A percentile compares a stretch with the other conserved stretches of the same genome.
These are phyloP conservation scores for Phytopythium delawarense DNA, from an alignment of 352 stramenopile species.

Conservation along the genomic window DNA sequence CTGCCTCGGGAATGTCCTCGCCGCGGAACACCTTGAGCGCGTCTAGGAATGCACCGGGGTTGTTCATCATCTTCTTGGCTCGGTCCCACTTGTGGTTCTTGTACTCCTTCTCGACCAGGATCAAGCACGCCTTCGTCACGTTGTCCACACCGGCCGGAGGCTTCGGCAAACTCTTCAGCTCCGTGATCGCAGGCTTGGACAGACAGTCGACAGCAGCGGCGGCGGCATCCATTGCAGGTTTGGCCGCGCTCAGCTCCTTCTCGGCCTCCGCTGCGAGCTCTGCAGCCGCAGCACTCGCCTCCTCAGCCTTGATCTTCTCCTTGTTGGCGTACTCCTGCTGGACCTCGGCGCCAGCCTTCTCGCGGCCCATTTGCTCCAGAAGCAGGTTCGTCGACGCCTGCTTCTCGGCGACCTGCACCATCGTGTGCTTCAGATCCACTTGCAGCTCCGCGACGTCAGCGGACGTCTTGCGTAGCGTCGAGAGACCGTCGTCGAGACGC, in stretches of 20 bases:
- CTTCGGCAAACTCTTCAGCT: slow-evolving; percentile 96
- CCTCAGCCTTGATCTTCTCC: slow-evolving; percentile 91
- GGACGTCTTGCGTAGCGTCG: slow-evolving; percentile 94
- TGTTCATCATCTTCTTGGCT: slow-evolving; percentile 99
- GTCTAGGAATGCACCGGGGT: slow-evolving; percentile 94
- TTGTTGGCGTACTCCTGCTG: slow-evolving; percentile 94
- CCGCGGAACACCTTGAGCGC: slow-evolving; percentile 91
- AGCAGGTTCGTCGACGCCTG: slow-evolving; percentile 93
- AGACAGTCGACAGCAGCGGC: slow-evolving; percentile 94
- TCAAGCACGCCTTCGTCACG: slow-evolving; percentile 95
- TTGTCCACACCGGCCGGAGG: slow-evolving; percentile 94
- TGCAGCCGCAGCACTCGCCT: slow-evolving; percentile 90
- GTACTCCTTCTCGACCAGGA: slow-evolving; percentile 97
- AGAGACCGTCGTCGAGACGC: slow-evolving; percentile 95
- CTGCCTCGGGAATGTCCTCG: slow-evolving; percentile 94
- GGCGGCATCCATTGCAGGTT: slow-evolving; percentile 96
- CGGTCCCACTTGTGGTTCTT: slow-evolving; percentile 98
- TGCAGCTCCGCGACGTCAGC: slow-evolving; percentile 95
- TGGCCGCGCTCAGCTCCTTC: slow-evolving; percentile 93
- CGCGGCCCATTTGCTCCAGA: slow-evolving; percentile 91
- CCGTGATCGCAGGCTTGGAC: slow-evolving; percentile 95
- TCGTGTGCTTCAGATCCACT: slow-evolving; percentile 93
- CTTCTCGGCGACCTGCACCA: slow-evolving; percentile 96
- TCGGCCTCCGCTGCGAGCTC: slow-evolving; percentile 93
- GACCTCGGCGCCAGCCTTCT: slow-evolving; percentile 92